phyloP scores from a whole-genome alignment of 2,329 filamentous ascomycete species.

The Diaporthe ilicicola region DNA sequence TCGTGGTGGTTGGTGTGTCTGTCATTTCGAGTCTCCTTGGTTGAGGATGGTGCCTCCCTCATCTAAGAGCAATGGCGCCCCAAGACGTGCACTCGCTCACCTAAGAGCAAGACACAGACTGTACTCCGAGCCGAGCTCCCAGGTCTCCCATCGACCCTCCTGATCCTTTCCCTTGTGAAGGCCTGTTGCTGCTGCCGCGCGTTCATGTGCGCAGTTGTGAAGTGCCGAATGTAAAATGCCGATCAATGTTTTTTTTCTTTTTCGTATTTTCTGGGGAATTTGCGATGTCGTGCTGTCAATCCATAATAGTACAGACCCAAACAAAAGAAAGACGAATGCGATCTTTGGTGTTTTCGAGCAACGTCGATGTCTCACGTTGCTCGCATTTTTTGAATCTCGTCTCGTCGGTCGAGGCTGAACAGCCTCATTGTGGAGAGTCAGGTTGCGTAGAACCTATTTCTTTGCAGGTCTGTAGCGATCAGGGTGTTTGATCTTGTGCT shows the following conservation, averaged over 20 bases:
- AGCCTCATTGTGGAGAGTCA: neutral
- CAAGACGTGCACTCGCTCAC: conserved; percentile 23
- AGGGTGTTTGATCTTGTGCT: conserved; percentile 22
- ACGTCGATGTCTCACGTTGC: no score
- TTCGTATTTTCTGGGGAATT: neutral
- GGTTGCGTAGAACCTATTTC: neutral
- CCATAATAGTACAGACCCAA: no score
- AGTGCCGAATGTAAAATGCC: neutral
- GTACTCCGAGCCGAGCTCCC: neutral
- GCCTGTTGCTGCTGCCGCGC: neutral
- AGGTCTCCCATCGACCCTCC: neutral
- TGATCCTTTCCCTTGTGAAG: neutral
- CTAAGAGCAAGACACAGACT: conserved; percentile 22
- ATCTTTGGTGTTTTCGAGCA: neutral
- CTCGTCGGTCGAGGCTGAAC: neutral
- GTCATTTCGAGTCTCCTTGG: conserved; percentile 13
- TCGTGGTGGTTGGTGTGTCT: conserved; percentile 1
- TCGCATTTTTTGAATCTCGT: neutral
- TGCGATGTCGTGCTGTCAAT: no score
- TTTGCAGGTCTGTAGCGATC: conserved; percentile 18
- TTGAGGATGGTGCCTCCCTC: conserved; percentile 14
- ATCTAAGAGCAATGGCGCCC: conserved; percentile 15
- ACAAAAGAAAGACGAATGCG: neutral
- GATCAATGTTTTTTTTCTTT: neutral
- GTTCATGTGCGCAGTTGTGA: neutral